These are phyloP conservation scores for Coemansia umbellata DNA, from an alignment of 192 early-diverging fungal genomes.

Conservation along the genomic window DNA sequence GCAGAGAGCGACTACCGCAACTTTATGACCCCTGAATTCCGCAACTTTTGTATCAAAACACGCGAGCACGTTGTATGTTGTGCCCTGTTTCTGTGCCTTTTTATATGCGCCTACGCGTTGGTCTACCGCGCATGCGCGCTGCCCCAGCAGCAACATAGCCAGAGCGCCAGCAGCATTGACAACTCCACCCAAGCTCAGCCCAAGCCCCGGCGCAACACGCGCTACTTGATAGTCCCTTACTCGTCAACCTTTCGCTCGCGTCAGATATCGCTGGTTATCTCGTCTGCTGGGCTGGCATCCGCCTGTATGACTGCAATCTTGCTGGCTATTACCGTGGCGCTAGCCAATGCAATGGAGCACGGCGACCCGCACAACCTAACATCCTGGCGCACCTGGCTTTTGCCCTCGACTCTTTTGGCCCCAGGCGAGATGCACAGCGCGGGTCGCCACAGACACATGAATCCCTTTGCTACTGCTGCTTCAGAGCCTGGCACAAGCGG, in stretches of 20 bases:
- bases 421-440: constrained; percentile 16
- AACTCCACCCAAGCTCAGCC: background rate
- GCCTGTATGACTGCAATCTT: constrained; percentile 28
- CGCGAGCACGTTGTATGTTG: constrained; percentile 46
- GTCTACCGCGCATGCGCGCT: constrained; percentile 30
- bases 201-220: background rate
- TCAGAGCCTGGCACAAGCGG: background rate
- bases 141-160: background rate
- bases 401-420: constrained; percentile 34
- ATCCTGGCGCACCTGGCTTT: constrained; percentile 46
- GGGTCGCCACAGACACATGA: too few relatives aligned
- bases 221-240: constrained; percentile 30
- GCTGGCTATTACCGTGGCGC: constrained; percentile 27
- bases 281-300: constrained; percentile 33
- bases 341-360: constrained; percentile 48
- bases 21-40: constrained; percentile 50
- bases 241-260: constrained; percentile 33
- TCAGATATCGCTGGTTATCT: constrained; percentile 30
- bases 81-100: constrained; percentile 22
- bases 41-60: constrained; percentile 34
- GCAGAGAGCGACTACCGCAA: constrained; percentile 46
- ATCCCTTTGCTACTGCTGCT: too few relatives aligned
- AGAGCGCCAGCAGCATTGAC: background rate
- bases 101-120: constrained; percentile 23
- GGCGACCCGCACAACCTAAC: constrained; percentile 17